These are phyloP conservation scores for Ogataea paradorogensis DNA, from an alignment of 805 yeast species.

Conservation along the genomic window DNA sequence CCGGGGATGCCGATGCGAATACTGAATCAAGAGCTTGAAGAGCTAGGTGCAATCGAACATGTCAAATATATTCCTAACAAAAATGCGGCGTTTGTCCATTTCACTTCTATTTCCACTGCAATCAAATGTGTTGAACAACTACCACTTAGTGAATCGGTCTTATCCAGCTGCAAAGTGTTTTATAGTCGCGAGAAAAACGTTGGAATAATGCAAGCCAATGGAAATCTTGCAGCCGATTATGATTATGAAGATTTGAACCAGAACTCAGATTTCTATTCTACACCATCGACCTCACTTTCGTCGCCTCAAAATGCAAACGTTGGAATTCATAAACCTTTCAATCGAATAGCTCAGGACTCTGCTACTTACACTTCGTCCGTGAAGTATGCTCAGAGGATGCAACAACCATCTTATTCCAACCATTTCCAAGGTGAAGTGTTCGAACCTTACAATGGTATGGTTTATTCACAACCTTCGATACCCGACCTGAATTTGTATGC, in stretches of 20 bases:
- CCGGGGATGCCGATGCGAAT: conserved; percentile 20
- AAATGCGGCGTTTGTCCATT: conserved; percentile 35
- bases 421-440: conserved; percentile 5
- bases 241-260: conserved; percentile 9
- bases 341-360: conserved; percentile 7
- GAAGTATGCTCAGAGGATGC: conserved; percentile 4
- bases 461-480: conserved; percentile 8
- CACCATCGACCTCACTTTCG: conserved; percentile 28
- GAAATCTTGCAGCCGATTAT: conserved; percentile 9
- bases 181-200: conserved; percentile 30
- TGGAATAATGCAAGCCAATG: conserved; percentile 3
- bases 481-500: conserved; percentile 6
- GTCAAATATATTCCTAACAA: conserved; percentile 27
- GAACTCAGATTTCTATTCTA: conserved; percentile 22
- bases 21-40: conserved; percentile 33
- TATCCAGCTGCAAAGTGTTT: conserved; percentile 26
- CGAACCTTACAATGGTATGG: conserved; percentile 12
- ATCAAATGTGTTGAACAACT: conserved; percentile 42
- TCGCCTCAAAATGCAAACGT: conserved; percentile 21
- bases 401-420: conserved; percentile 2
- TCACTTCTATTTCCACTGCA: conserved; percentile 45
- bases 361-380: conserved; percentile 3
- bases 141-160: conserved; percentile 24
- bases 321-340: conserved; percentile 6
- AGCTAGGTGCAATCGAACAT: conserved; percentile 42